Conservation (phyloP, 345 rosid species). For the Noccaea bulbosa region DNA sequence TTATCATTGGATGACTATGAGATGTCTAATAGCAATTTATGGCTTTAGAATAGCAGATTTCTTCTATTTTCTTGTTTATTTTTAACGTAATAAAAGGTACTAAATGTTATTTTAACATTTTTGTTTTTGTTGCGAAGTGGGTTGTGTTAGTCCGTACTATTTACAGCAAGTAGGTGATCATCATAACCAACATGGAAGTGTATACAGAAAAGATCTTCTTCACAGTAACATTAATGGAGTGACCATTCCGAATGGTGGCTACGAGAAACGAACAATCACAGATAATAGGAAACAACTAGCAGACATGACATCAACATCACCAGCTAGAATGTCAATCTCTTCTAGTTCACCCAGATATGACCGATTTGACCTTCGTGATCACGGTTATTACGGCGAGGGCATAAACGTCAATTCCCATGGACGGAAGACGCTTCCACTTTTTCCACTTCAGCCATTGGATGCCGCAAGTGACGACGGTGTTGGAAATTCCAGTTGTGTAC, state of each 20-base stretch:
- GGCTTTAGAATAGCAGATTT: neutral
- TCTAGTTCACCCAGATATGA: slow-evolving; percentile 38
- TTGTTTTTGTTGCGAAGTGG: slow-evolving; percentile 29
- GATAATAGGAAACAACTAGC: slow-evolving; percentile 37
- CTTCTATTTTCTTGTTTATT: neutral
- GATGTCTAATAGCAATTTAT: neutral
- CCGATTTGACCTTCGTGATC: slow-evolving; percentile 31
- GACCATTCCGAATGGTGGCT: slow-evolving; percentile 28
- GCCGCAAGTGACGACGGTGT: neutral
- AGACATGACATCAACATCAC: slow-evolving; percentile 23
- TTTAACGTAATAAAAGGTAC: neutral
- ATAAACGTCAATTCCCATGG: slow-evolving; percentile 30
- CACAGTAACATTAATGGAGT: slow-evolving; percentile 18
- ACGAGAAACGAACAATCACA: slow-evolving; percentile 24
- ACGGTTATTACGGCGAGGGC: slow-evolving; percentile 20
- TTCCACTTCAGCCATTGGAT: slow-evolving; percentile 42
- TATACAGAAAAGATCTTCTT: slow-evolving; percentile 28
- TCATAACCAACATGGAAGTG: slow-evolving; percentile 28
- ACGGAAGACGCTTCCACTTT: slow-evolving; percentile 40
- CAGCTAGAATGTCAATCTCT: slow-evolving; percentile 32
- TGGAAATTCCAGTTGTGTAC: slow-evolving; percentile 19
- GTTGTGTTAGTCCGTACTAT: slow-evolving; percentile 43
- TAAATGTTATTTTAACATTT: neutral
- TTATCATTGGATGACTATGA: neutral
- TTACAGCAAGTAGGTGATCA: slow-evolving; percentile 33